Evolutionary conservation across 208 protist genomes (phyloP).

Genomic region (Trichomonas tenax): DNA sequence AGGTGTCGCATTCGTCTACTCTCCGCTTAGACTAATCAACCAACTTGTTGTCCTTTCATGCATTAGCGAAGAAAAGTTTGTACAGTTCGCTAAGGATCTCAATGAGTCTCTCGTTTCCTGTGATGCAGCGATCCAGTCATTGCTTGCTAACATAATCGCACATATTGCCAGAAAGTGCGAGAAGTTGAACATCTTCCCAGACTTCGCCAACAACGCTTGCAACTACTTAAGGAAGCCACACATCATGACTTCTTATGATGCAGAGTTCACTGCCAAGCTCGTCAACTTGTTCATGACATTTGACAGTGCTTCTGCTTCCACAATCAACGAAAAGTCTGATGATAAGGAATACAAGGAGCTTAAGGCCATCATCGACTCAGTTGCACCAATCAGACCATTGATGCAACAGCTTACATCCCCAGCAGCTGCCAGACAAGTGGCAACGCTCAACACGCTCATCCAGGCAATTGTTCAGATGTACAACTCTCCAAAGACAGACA

Average conservation of each 20-base stretch:
- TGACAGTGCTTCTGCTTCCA: not conserved
- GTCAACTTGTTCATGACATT: not conserved
- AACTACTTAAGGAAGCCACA: not conserved
- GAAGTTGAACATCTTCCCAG: not conserved
- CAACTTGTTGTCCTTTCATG: not conserved
- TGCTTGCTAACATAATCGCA: not conserved
- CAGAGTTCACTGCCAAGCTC: not conserved
- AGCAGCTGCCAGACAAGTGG: not conserved
- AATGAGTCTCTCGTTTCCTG: not conserved
- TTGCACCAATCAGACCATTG: not conserved
- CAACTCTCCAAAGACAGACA: not conserved
- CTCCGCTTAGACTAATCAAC: not conserved
- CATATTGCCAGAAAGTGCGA: not conserved
- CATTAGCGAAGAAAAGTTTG: not conserved
- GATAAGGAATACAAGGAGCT: not conserved
- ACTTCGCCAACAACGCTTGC: not conserved
- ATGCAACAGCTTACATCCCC: not conserved
- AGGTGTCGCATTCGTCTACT: not conserved
- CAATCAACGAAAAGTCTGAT: not conserved
- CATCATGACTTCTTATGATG: not conserved
- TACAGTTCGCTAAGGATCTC: not conserved
- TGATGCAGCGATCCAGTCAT: not conserved
- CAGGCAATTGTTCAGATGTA: not conserved
- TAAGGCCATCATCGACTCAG: not conserved
- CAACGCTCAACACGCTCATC: not conserved